Base-by-base conservation (phyloP, 176 grass and related monocot species). In the Thinopyrum elongatum region DNA sequence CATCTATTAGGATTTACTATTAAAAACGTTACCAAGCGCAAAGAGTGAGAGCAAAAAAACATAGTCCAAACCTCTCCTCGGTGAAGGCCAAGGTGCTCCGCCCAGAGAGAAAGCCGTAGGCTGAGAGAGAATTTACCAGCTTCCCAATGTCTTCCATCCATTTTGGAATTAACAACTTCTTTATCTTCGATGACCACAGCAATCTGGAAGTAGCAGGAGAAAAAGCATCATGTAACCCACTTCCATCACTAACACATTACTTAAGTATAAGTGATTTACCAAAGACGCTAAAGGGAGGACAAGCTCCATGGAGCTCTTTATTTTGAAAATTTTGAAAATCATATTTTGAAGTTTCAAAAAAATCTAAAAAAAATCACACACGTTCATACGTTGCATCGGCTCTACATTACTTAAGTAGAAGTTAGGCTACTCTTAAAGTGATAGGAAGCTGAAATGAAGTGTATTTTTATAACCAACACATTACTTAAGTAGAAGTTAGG, bases 121-220 rank as follows among this genome's bases (percentile, higher is more conserved):
- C 97, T 94, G 80, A 83, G 88, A 72, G 97, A 91, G 68, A 96
- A 99, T 71, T 91, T 99, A 70, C 97, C 97, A 84, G 92, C 97
- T 88, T 96, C 94, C 92, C 94, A 96, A 75, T 92, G 90, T 79
- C 85, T 99, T 82, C 94, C 97, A 90, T 99, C 90, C 97, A 99
- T 99, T 94, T 84, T 86, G 65, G 97, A 99, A 57, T 74, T 84
- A 81, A 96, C 51, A 92, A 93, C 91, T 87, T 99, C 92, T 94
- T 95, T 99, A 92, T 99, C 97, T 90, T 99, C 97, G 65, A 98
- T 90, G 68, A 98, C 86, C 65, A 98, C 92, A 82, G 92, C 94
- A 91, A 99, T 99, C 97, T 99, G 90, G 41, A 84, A 91, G 69
- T 84, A 10, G 4, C 42, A 81, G 8, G 55, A 11, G 7, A 25